Evolutionary conservation across 192 early-diverging fungal genomes (phyloP).

Genomic region (Coemansia sp.): DNA sequence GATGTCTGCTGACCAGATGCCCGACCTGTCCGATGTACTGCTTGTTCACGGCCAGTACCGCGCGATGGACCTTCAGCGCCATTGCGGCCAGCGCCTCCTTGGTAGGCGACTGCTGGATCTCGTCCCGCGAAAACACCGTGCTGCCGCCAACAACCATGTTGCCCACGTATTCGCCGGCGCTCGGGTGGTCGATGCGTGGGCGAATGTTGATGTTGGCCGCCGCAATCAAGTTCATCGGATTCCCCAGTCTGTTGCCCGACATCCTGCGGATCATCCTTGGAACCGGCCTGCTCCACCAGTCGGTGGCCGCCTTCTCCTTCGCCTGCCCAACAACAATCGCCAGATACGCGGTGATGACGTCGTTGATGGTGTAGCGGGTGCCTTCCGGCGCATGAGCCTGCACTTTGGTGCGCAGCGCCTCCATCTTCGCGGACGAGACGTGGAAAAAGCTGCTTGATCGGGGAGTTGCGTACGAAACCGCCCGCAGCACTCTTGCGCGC

Average conservation of each 20-base stretch:
- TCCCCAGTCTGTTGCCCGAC: background rate
- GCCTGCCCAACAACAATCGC: background rate
- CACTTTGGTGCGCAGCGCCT: background rate
- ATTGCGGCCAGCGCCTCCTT: background rate
- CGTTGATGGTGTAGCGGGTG: background rate
- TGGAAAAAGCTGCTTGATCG: constrained; percentile 14
- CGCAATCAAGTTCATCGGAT: background rate
- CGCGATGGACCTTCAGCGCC: background rate
- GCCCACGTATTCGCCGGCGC: background rate
- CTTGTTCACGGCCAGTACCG: background rate
- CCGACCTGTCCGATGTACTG: background rate
- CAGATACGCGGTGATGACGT: background rate
- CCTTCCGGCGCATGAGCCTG: background rate
- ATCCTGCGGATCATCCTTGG: background rate
- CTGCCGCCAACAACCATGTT: background rate
- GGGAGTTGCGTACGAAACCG: background rate
- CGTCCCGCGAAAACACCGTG: background rate
- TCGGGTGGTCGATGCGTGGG: background rate
- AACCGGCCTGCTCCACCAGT: background rate
- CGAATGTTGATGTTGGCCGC: background rate
- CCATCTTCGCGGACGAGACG: background rate
- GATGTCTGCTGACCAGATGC: background rate
- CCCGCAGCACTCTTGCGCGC: background rate
- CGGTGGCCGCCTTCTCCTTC: background rate
- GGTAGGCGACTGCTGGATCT: background rate